Percentiles rank a stretch among this genome's conserved stretches.
These are phyloP conservation scores for Cicer arietinum DNA, from an alignment of 306 rosid species.

Conservation along the genomic window DNA sequence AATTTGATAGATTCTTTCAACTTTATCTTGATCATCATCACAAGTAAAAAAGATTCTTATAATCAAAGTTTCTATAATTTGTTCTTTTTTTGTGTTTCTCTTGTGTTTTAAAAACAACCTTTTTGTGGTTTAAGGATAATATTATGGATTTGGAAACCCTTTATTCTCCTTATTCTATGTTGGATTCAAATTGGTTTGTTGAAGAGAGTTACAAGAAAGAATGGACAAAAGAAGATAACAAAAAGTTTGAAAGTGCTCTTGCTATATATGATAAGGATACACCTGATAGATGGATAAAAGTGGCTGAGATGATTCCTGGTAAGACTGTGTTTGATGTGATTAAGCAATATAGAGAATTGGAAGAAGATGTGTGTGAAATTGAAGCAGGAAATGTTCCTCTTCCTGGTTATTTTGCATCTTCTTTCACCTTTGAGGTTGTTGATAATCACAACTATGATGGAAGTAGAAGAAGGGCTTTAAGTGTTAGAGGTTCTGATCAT, in stretches of 20 bases:
- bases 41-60: constrained; percentile 67
- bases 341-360: constrained; percentile 82
- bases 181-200: constrained; percentile 57
- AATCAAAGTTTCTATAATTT: constrained; percentile 43
- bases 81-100: constrained; percentile 15
- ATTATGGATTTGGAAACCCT: constrained; percentile 70
- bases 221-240: constrained; percentile 93
- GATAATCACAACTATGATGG: constrained; percentile 65
- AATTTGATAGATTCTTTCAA: constrained; percentile 70
- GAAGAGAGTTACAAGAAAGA: constrained; percentile 59
- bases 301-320: constrained; percentile 90
- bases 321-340: constrained; percentile 81
- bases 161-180: constrained; percentile 52
- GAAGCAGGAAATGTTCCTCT: constrained; percentile 84
- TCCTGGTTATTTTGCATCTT: constrained; percentile 72
- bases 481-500: constrained; percentile 65
- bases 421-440: constrained; percentile 67
- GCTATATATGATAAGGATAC: constrained; percentile 80
- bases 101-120: constrained; percentile 17
- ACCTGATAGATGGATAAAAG: constrained; percentile 75
- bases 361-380: constrained; percentile 78
- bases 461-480: constrained; percentile 57
- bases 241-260: constrained; percentile 87
- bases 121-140: constrained; percentile 28
- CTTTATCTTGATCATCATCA: constrained; percentile 59